Base-by-base conservation (phyloP, 352 stramenopile species). In the Phytophthora multivora region DNA sequence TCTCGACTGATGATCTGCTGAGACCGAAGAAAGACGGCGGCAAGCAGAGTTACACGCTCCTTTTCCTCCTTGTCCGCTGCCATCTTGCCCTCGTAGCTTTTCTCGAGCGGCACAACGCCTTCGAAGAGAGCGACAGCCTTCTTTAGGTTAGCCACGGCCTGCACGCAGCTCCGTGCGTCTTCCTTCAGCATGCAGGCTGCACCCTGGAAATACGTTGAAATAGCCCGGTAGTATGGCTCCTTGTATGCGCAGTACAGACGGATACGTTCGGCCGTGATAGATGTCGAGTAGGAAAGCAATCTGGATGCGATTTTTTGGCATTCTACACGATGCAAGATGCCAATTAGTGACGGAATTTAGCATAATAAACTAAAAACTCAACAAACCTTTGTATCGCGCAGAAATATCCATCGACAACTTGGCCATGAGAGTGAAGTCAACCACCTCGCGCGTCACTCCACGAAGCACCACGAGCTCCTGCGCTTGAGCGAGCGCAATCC, bases 401-500 rank as follows among this genome's bases (percentile, higher is more conserved):
- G 78, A 72, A 28, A 89, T 69, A 40, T 91, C 80, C 63, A 81
- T 73, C 35, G 76, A 73, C 21, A 91, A 60, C 53, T 86, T 89
- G 59, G 71, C 69, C 76, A 90, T 88, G 47, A 91, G 75, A 18
- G 77, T 39, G n/a, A 76, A 87, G 49, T 91, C 82, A 13, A 88
- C 78, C 28, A 71, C 69, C 12, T 89, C 80, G 3, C 77, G 62
- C 38, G 78, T 84, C 18, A 91, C 70, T 13, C 78, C 80, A 15
- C 82, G 74, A 40, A 91, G 40, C 11, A 91, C 66, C 33, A 87
- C 82, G 9, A 91, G 69, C 46, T 91, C 82, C 38, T 91, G 78
- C 0, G 82, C 82, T 61, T 91, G 62, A 10, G 76, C 80, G 13
- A 91, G 71, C 25, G 76, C 61, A 57, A 91, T 66, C 76, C 75